These are phyloP conservation scores for Cladosporium halotolerans DNA, from an alignment of 2,329 filamentous ascomycete genomes.

Conservation along the genomic window DNA sequence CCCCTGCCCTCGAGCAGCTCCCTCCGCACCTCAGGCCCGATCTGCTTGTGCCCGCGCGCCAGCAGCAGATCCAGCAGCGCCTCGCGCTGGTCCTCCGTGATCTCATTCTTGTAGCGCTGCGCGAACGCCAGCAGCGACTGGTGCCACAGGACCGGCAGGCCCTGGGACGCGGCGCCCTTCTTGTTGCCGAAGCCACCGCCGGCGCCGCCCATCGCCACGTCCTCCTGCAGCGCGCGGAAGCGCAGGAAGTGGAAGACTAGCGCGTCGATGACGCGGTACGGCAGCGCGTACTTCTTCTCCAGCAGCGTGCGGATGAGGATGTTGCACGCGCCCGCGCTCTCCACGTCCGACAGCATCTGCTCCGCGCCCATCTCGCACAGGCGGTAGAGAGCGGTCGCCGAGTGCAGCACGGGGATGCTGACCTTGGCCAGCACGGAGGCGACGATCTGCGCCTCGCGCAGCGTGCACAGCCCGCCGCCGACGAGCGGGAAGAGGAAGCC, in stretches of 20 bases:
- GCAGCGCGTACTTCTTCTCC: conserved; percentile 95
- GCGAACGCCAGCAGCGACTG: conserved; percentile 89
- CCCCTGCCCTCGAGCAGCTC: conserved; percentile 85
- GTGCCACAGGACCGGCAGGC: conserved; percentile 89
- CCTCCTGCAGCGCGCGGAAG: conserved; percentile 65
- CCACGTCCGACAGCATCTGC: conserved; percentile 73
- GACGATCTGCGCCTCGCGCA: conserved; percentile 88
- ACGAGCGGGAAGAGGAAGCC: conserved; percentile 89
- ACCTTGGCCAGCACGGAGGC: conserved; percentile 78
- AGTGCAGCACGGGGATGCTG: conserved; percentile 85
- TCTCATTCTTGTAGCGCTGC: conserved; percentile 89
- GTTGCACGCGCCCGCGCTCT: conserved; percentile 86
- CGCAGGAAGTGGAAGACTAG: conserved; percentile 95
- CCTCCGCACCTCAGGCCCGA: conserved; percentile 83
- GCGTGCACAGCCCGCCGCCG: conserved; percentile 75
- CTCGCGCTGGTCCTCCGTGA: conserved; percentile 91
- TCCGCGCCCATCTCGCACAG: conserved; percentile 92
- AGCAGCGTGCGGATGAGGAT: conserved; percentile 89
- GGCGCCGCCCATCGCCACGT: conserved; percentile 51
- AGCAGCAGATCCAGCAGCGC: conserved; percentile 81
- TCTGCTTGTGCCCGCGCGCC: conserved; percentile 75
- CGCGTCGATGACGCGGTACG: conserved; percentile 89
- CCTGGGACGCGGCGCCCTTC: conserved; percentile 43
- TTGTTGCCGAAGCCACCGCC: conserved; percentile 24
- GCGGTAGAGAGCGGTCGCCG: conserved; percentile 81